Conservation (phyloP, 2,329 filamentous ascomycete species). For the Lachnellula hyalina region DNA sequence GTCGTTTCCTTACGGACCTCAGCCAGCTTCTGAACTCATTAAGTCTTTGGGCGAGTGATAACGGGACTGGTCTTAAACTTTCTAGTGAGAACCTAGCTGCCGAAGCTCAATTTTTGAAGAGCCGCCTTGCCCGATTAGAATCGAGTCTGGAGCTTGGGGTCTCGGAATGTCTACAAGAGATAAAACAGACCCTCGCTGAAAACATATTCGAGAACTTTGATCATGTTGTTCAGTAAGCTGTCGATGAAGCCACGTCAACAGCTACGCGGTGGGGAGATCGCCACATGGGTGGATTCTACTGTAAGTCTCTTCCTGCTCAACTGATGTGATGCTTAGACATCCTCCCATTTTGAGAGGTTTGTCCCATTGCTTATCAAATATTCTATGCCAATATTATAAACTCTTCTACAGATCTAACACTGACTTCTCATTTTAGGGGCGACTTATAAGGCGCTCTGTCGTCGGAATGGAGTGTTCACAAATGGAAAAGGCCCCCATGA, state of each 20-base stretch:
- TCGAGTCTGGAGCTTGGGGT: constrained; percentile 38
- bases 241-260: constrained; percentile 32
- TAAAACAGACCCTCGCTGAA: constrained; percentile 37
- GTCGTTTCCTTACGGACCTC: constrained; percentile 46
- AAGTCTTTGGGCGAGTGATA: constrained; percentile 43
- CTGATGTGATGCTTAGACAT: no score
- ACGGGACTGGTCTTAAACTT: constrained; percentile 37
- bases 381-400: no score
- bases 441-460: constrained; percentile 53
- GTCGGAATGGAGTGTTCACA: constrained; percentile 43
- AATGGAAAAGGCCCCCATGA: constrained; percentile 35
- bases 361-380: no score
- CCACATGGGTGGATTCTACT: constrained; percentile 42
- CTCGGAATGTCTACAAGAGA: constrained; percentile 33
- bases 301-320: background rate
- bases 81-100: constrained; percentile 35
- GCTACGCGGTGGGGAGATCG: constrained; percentile 38
- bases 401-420: background rate
- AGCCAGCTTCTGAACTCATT: constrained; percentile 48
- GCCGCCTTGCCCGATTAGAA: constrained; percentile 36
- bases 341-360: no score
- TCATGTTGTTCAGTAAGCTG: constrained; percentile 35
- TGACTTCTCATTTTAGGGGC: constrained; percentile 17
- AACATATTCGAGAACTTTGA: constrained; percentile 43
- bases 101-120: constrained; percentile 36